Evolutionary conservation across 495 filamentous ascomycete species (phyloP).

Genomic region (Xylaria bambusicola): DNA sequence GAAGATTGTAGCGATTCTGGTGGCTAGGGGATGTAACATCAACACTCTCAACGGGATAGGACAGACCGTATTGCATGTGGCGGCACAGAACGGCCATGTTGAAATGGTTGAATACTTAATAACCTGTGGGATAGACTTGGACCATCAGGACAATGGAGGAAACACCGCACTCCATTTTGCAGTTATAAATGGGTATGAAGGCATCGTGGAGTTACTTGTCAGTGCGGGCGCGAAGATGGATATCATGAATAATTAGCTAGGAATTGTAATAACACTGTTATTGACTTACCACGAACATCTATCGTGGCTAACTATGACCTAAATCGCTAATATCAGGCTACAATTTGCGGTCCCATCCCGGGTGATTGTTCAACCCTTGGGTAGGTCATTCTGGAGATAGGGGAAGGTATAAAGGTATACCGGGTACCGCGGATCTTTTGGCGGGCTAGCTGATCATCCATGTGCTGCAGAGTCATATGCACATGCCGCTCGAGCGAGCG

Average conservation of each 20-base stretch:
- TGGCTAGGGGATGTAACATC: not conserved
- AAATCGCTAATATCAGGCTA: too few species aligned
- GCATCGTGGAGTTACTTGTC: not conserved
- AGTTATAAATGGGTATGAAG: not conserved
- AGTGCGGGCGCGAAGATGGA: not conserved
- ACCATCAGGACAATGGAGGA: not conserved
- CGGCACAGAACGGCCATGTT: not conserved
- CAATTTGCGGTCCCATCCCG: too few species aligned
- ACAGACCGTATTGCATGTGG: not conserved
- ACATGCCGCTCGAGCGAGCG: conserved; percentile 47
- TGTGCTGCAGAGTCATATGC: conserved; percentile 48
- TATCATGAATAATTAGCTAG: not conserved
- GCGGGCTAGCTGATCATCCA: conserved; percentile 85
- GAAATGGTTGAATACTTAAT: not conserved
- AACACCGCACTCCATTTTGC: not conserved
- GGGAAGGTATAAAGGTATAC: too few species aligned
- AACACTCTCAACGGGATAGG: not conserved
- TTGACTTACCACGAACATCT: too few species aligned
- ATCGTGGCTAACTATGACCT: too few species aligned
- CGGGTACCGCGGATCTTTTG: conserved; percentile 76
- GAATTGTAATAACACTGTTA: too few species aligned
- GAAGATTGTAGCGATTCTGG: not conserved
- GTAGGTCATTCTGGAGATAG: too few species aligned
- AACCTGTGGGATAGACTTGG: not conserved
- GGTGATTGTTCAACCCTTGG: too few species aligned